phyloP scores from a whole-genome alignment of 164 flowering plant genomes.

The Tinospora cordifolia region DNA sequence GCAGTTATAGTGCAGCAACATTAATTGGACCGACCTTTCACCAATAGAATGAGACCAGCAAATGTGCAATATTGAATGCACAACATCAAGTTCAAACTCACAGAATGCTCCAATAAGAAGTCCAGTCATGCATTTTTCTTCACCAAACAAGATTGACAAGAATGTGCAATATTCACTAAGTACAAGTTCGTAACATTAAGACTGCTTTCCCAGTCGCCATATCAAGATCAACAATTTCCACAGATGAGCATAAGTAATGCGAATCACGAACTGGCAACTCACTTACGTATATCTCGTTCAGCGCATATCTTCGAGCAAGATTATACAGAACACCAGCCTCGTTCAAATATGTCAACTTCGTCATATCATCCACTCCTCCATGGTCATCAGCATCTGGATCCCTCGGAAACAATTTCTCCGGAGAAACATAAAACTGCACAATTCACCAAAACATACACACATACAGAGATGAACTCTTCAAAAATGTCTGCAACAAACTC shows the following conservation, averaged over 20 bases:
- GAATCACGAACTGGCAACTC: neutral
- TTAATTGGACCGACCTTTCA: neutral
- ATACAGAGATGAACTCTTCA: neutral
- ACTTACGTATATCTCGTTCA: slow-evolving; percentile 95
- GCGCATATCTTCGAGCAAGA: slow-evolving; percentile 74
- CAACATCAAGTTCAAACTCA: neutral
- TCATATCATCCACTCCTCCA: slow-evolving; percentile 98
- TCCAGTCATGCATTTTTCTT: neutral
- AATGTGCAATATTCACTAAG: neutral
- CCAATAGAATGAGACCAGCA: neutral
- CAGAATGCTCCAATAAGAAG: neutral
- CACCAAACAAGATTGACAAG: neutral
- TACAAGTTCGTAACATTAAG: neutral
- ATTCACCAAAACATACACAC: neutral
- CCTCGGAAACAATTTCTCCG: slow-evolving; percentile 58
- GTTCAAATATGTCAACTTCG: slow-evolving; percentile 86
- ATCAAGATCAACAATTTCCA: no score
- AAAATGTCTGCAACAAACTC: neutral
- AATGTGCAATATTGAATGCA: neutral
- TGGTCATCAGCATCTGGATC: slow-evolving; percentile 76
- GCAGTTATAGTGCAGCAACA: neutral
- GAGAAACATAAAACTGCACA: slow-evolving; percentile 41
- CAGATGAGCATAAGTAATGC: no score
- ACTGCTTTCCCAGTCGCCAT: no score
- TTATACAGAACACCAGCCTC: slow-evolving; percentile 95